These are phyloP conservation scores for Trichoderma sp. DNA, from an alignment of 2,329 filamentous ascomycete genomes.

Conservation along the genomic window DNA sequence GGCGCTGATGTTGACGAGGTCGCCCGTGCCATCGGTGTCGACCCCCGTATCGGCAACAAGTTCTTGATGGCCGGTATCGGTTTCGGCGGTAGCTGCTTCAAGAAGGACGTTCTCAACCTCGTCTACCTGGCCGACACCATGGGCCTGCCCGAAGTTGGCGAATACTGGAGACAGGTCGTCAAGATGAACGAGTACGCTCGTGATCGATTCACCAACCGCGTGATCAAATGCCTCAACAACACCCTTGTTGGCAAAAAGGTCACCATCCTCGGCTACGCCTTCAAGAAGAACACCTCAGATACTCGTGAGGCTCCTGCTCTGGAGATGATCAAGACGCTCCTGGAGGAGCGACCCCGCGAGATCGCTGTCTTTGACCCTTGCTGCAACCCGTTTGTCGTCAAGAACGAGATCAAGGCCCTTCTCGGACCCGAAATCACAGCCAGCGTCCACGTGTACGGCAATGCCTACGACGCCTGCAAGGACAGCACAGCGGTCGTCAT, in stretches of 20 bases:
- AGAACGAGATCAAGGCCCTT: slow-evolving; percentile 48
- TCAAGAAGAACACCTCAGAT: slow-evolving; percentile 77
- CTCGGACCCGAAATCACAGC: slow-evolving; percentile 40
- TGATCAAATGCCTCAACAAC: slow-evolving; percentile 66
- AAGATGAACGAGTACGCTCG: slow-evolving; percentile 75
- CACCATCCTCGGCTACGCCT: slow-evolving; percentile 70
- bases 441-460: slow-evolving; percentile 46
- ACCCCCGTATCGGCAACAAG: slow-evolving; percentile 67
- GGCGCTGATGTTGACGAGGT: slow-evolving; percentile 76
- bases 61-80: slow-evolving; percentile 74
- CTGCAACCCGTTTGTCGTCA: slow-evolving; percentile 51
- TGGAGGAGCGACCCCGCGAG: slow-evolving; percentile 61
- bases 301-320: slow-evolving; percentile 69
- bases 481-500: slow-evolving; percentile 51
- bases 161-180: slow-evolving; percentile 73
- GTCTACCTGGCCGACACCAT: slow-evolving; percentile 71
- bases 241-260: slow-evolving; percentile 69
- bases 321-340: slow-evolving; percentile 62
- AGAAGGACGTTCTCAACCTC: slow-evolving; percentile 73
- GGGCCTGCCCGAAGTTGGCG: slow-evolving; percentile 66
- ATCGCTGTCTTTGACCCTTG: slow-evolving; percentile 68
- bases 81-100: slow-evolving; percentile 79
- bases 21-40: slow-evolving; percentile 63
- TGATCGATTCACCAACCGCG: slow-evolving; percentile 62
- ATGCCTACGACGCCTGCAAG: slow-evolving; percentile 49